phyloP scores from a whole-genome alignment of 768 basidiomycete genomes.

The Cubamyces sp. region DNA sequence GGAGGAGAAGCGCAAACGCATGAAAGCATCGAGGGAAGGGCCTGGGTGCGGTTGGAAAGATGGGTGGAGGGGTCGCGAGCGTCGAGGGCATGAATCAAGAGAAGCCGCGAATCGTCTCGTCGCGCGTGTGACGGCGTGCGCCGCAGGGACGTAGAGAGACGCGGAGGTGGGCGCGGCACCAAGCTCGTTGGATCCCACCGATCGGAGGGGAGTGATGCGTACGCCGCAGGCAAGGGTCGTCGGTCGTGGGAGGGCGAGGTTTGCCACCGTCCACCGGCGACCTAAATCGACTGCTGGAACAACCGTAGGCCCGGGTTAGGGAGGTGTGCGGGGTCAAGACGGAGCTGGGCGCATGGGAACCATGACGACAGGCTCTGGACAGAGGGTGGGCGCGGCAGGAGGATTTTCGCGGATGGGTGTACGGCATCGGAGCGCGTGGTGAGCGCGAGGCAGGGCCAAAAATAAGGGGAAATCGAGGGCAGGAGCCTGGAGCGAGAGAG shows the following conservation, averaged over 20 bases:
- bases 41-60: no score
- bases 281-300: background rate
- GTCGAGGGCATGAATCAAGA: background rate
- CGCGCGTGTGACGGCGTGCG: background rate
- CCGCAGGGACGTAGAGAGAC: conserved; percentile 1
- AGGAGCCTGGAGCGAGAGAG: background rate
- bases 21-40: background rate
- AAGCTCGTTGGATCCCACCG: no score
- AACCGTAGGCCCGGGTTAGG: background rate
- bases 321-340: background rate
- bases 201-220: no score
- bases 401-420: conserved; percentile 3
- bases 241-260: background rate
- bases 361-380: background rate
- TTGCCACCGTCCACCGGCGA: background rate
- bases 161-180: background rate
- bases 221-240: no score
- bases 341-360: background rate
- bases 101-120: no score
- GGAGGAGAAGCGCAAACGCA: no score
- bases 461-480: background rate
- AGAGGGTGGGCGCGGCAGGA: conserved; percentile 6
- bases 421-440: conserved; percentile 7
- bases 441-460: background rate
- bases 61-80: no score